Conservation (phyloP, 2,329 filamentous ascomycete species). For the Phyllosticta citrichinensis region DNA sequence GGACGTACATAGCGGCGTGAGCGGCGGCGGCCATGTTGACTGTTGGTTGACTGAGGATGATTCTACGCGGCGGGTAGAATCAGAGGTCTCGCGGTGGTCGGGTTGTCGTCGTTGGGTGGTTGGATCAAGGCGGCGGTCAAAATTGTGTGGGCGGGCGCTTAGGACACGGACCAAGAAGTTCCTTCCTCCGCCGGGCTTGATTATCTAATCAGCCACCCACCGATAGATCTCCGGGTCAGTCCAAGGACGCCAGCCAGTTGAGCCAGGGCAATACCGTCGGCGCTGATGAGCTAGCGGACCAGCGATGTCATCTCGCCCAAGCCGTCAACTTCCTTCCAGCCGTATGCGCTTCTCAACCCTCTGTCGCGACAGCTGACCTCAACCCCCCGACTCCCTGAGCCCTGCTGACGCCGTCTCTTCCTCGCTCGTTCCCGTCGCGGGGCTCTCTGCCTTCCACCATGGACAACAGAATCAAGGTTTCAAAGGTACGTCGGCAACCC, state of each 20-base stretch:
- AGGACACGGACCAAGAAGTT: too few species aligned
- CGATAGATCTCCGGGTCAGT: not conserved
- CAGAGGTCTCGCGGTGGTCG: conserved; percentile 21
- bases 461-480: conserved; percentile 36
- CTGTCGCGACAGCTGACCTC: not conserved
- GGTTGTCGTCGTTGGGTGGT: conserved; percentile 17
- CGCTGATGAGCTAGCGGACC: not conserved
- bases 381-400: not conserved
- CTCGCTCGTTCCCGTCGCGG: conserved; percentile 4
- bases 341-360: not conserved
- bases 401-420: not conserved
- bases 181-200: too few species aligned
- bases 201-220: too few species aligned
- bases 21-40: conserved; percentile 33
- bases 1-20: conserved; percentile 30
- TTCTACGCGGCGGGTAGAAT: conserved; percentile 21
- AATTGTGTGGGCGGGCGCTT: not conserved
- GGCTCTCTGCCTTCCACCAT: conserved; percentile 17
- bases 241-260: not conserved
- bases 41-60: conserved; percentile 23
- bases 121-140: conserved; percentile 13
- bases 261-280: too few species aligned
- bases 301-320: not conserved
- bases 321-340: not conserved
- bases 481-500: conserved; percentile 27